Conservation (phyloP, 2,329 filamentous ascomycete genomes). For the Exophiala lecanii-corni region DNA sequence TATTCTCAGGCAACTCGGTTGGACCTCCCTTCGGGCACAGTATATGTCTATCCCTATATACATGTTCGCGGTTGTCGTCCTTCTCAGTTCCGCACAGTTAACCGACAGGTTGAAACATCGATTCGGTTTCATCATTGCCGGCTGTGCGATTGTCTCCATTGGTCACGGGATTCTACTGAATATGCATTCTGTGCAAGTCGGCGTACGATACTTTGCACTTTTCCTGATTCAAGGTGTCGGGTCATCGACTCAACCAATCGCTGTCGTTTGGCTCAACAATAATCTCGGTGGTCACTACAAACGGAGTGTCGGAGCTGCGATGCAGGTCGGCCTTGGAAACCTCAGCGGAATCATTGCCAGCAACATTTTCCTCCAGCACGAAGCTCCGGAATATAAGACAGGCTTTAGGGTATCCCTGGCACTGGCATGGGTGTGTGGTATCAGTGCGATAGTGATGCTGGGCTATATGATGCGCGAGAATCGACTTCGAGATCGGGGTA, state of each 20-base stretch:
- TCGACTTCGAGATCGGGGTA: conserved; percentile 27
- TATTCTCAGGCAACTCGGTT: conserved; percentile 33
- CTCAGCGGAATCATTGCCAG: conserved; percentile 32
- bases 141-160: conserved; percentile 30
- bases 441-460: conserved; percentile 30
- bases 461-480: conserved; percentile 33
- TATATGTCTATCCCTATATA: conserved; percentile 34
- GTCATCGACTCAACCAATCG: conserved; percentile 30
- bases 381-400: conserved; percentile 34
- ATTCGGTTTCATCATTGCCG: conserved; percentile 33
- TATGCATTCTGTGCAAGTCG: conserved; percentile 21
- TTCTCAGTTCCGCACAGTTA: conserved; percentile 27
- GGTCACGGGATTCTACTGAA: conserved; percentile 33
- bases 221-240: conserved; percentile 27
- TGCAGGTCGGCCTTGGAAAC: conserved; percentile 35
- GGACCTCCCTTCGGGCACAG: conserved; percentile 29
- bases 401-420: conserved; percentile 36
- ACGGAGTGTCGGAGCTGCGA: conserved; percentile 28
- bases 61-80: conserved; percentile 27
- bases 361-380: conserved; percentile 36
- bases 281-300: conserved; percentile 29
- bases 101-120: conserved; percentile 30
- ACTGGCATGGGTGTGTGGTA: conserved; percentile 32
- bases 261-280: conserved; percentile 28
- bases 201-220: conserved; percentile 28